Base-by-base conservation (phyloP, 805 yeast species). In the Candida succiphila region DNA sequence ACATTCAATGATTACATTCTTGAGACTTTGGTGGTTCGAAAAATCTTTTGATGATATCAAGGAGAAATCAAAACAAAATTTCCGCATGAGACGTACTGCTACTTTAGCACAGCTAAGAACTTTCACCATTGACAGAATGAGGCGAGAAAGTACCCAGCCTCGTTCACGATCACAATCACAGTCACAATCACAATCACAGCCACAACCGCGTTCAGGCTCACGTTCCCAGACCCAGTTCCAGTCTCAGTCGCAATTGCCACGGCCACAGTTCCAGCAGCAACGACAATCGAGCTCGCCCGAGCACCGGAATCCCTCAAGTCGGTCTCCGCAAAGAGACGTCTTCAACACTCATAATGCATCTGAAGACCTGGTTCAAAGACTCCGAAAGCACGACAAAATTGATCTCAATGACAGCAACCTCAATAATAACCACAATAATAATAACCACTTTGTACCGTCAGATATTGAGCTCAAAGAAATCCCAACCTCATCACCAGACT, bases 11-110 rank as follows among this genome's bases (percentile, higher is more conserved):
- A 61, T 92, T 24, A 77, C 86, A 7, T 74, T 85, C 40, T 61
- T 88, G 8, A 69, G 98, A 32, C 61, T 92, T 30, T 84, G 83
- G 52, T 83, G 95, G 85, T 92, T 84, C 56, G 95, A 87, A 52
- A 72, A 85, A 42, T 71, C 79, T 45, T 86, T 92, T 56, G 89
- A 85, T 51, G 75, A 79, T 43, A 88, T 92, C 52, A 79, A 79
- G 40, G 73, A 67, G 38, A 68, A 69, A 34, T 84, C 96, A n/a
- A 83, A 81, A 48, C 52, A 73, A 38, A 82, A 88, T 52, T 81
- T 77, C 54, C 73, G 75, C 49, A 76, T 87, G 81, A 73, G 98
- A 47, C 66, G 95, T 39, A 75, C 87, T 0, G 77, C 80, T 7
- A 81, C 92, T 2, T 49, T 79, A 33, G 76, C 81, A 17, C 78